Evolutionary conservation across 2,329 filamentous ascomycete genomes (phyloP), one percentile per base, ranked within the genome.

Genomic region (Didymella lethalis): DNA sequence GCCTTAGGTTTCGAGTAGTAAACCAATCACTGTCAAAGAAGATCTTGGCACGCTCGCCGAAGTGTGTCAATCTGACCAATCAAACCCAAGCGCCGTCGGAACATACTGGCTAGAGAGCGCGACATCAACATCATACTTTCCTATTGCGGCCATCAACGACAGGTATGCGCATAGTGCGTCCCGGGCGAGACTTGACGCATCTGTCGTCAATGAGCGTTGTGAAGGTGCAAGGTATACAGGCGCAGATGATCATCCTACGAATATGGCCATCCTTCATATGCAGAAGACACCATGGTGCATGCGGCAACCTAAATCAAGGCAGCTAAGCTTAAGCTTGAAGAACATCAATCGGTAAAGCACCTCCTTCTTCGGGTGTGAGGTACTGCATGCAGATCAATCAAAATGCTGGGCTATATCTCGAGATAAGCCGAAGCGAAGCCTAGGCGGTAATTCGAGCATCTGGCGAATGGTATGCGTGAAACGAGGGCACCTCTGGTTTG

Each of bases 311-410:
- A 57, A 41, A 58, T 59, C 59, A 64, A 64, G 59, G 41, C 54
- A 60, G 59, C 65, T 74, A 70, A 71, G 67, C 57, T 69, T 72
- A 72, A 74, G 72, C 72, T 74, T 74, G 70, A 71, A 71, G 69
- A 68, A 67, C 70, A 66, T 40, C 68, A 66, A 56, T 58, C 48
- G 31, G 50, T 28, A 63, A 67, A 65, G 49, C 66, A 74, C 71
- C 72, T 75, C 70, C 74, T 72, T 61, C 36, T 38, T 63, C 69
- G 26, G 58, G 69, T 64, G 43, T 50, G 65, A 65, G 54, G 43
- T 44, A 52, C 61, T 63, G 69, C 66, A 66, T 63, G 69, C 66
- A 66, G 62, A 69, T 70, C 69, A 73, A 72, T 72, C 64, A 68
- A 69, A 54, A 48, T n/a, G 51, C 45, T 59, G 67, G 67, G 63